phyloP scores from a whole-genome alignment of 1,139 yeast genomes.

The Hemisphaericaspora lyxosophila region DNA sequence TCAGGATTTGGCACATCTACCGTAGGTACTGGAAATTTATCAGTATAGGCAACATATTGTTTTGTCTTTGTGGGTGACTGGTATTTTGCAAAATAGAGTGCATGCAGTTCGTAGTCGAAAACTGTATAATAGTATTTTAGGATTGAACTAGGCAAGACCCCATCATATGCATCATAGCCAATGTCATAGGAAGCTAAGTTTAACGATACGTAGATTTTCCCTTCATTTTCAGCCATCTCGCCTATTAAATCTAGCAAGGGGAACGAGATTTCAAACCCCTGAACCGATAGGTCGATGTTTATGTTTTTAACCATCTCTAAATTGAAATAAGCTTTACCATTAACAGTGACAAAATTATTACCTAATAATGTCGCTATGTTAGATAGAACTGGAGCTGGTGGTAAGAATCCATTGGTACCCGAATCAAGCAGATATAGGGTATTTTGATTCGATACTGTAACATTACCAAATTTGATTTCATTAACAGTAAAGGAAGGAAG shows the following conservation, averaged over 20 bases:
- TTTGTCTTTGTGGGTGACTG: conserved; percentile 2
- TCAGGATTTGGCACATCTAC: conserved; percentile 15
- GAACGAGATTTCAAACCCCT: conserved; percentile 20
- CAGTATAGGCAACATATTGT: conserved; percentile 6
- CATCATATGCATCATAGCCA: conserved; percentile 18
- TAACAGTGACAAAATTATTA: conserved; percentile 9
- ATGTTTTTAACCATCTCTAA: conserved; percentile 8
- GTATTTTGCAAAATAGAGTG: conserved; percentile 19
- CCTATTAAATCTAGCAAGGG: conserved; percentile 19
- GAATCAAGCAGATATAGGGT: conserved; percentile 21
- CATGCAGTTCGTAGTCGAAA: conserved; percentile 20
- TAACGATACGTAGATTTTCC: conserved; percentile 16
- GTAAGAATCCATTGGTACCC: conserved; percentile 21
- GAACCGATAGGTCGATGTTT: conserved; percentile 16
- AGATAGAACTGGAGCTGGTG: conserved; percentile 18
- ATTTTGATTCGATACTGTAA: conserved; percentile 16
- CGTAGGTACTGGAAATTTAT: conserved; percentile 18
- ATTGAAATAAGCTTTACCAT: conserved; percentile 14
- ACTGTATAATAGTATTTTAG: conserved; percentile 20
- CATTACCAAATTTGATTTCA: conserved; percentile 13
- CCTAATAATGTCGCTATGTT: conserved; percentile 19
- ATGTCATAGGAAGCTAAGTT: conserved; percentile 15
- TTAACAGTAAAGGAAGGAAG: conserved; percentile 21
- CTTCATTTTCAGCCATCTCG: conserved; percentile 13
- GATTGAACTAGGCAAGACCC: conserved; percentile 21